Evolutionary conservation across 2,329 filamentous ascomycete genomes (phyloP).

Genomic region (Neofusicoccum cordaticola): DNA sequence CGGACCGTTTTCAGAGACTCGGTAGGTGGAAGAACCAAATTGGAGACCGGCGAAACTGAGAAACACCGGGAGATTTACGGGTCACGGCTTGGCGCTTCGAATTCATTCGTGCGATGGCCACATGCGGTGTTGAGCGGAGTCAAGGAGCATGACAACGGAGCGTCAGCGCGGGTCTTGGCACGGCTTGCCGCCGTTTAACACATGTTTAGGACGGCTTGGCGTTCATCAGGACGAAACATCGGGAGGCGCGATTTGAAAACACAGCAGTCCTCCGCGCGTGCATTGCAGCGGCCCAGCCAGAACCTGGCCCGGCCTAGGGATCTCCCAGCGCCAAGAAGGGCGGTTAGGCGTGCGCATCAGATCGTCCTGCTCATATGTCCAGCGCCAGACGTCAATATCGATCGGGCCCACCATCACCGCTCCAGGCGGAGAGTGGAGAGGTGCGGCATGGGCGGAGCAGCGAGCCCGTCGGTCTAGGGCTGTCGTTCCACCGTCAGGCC

Average conservation of each 20-base stretch:
- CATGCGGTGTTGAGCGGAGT: not conserved
- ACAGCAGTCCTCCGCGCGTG: not conserved
- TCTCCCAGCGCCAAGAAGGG: not conserved
- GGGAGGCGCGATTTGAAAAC: not conserved
- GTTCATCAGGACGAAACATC: slow-evolving; percentile 17
- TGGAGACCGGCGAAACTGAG: not conserved
- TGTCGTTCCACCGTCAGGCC: not conserved
- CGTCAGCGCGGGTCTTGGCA: not conserved
- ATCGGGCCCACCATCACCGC: not conserved
- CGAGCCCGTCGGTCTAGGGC: not conserved
- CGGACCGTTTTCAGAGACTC: not conserved
- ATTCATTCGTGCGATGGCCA: not conserved
- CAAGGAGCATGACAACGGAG: not conserved
- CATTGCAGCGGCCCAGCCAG: slow-evolving; percentile 2
- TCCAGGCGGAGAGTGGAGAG: not conserved
- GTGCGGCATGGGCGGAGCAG: not conserved
- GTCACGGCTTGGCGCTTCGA: not conserved
- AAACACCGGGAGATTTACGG: slow-evolving; percentile 7
- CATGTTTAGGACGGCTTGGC: slow-evolving; percentile 4
- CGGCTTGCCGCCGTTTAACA: slow-evolving; percentile 12
- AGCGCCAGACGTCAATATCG: not conserved
- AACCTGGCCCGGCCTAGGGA: not conserved
- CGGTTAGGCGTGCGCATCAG: not conserved
- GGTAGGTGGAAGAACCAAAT: slow-evolving; percentile 17
- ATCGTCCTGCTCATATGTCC: not conserved